These are phyloP conservation scores for Scleromitrula shiraiana DNA, from an alignment of 2,329 filamentous ascomycete genomes.

Conservation along the genomic window DNA sequence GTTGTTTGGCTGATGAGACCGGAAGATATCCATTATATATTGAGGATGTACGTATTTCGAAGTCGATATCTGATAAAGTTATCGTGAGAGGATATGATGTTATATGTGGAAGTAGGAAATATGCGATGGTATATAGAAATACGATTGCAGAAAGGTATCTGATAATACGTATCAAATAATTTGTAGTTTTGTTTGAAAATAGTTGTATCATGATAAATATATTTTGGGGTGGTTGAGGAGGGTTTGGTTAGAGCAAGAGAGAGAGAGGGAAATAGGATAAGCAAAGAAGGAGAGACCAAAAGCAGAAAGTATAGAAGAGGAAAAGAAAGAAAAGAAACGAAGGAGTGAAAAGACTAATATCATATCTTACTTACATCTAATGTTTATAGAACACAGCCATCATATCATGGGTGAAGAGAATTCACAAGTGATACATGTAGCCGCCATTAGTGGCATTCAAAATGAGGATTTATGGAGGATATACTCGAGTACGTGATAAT, in stretches of 20 bases:
- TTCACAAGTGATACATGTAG: too few species aligned
- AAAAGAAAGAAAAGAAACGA: neutral
- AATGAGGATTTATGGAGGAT: too few species aligned
- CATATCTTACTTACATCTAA: neutral
- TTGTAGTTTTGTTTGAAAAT: neutral
- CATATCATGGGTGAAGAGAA: too few species aligned
- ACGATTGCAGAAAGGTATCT: neutral
- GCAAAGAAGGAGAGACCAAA: neutral
- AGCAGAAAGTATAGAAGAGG: too few species aligned
- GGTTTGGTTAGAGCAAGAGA: neutral
- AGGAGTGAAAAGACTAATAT: neutral
- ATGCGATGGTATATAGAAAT: neutral
- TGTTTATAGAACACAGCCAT: too few species aligned
- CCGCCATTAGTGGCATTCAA: too few species aligned
- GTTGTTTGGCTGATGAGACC: neutral
- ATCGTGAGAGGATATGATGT: neutral
- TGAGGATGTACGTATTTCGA: neutral
- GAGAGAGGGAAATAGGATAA: neutral
- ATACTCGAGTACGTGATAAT: too few species aligned
- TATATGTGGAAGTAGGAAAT: slow-evolving; percentile 1
- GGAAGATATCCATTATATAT: slow-evolving; percentile 3
- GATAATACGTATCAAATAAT: neutral
- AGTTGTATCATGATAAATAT: too few species aligned
- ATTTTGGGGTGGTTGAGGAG: too few species aligned
- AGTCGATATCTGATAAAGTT: slow-evolving; percentile 4